Evolutionary conservation across 169 alveolate genomes (phyloP).

Genomic region (Plasmodium inui): DNA sequence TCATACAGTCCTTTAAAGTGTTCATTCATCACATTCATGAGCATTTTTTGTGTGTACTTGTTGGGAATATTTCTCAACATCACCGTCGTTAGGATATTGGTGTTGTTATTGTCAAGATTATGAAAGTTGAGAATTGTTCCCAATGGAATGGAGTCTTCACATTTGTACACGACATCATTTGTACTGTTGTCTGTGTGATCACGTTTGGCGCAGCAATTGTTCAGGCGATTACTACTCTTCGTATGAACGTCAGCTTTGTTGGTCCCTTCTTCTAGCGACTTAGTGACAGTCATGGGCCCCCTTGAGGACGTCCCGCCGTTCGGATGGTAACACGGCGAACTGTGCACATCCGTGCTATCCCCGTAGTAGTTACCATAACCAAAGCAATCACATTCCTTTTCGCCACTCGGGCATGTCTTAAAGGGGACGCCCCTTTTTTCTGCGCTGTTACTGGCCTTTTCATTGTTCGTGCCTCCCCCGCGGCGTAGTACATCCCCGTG

Average conservation of each 20-base stretch:
- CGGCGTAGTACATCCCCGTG: neutral
- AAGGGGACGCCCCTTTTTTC: neutral
- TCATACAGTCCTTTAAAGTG: conserved; percentile 84
- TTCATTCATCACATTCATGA: conserved; percentile 82
- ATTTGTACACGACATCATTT: conserved; percentile 34
- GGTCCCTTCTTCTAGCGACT: neutral
- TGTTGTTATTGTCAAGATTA: conserved; percentile 37
- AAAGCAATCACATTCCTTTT: neutral
- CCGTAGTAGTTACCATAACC: neutral
- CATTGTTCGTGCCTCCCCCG: neutral
- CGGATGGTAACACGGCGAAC: neutral
- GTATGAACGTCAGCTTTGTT: neutral
- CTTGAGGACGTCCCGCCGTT: neutral
- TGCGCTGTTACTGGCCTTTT: neutral
- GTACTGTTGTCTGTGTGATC: neutral
- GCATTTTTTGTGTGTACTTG: conserved; percentile 85
- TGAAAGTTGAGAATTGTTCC: conserved; percentile 62
- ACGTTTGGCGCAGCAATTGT: neutral
- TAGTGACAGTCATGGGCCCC: neutral
- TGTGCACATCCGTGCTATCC: neutral
- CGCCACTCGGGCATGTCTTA: neutral
- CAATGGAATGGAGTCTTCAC: conserved; percentile 69
- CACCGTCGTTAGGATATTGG: conserved; percentile 78
- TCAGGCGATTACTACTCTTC: neutral
- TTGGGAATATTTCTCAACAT: conserved; percentile 91